Evolutionary conservation across 768 basidiomycete species (phyloP).

Genomic region (Russula abietina): DNA sequence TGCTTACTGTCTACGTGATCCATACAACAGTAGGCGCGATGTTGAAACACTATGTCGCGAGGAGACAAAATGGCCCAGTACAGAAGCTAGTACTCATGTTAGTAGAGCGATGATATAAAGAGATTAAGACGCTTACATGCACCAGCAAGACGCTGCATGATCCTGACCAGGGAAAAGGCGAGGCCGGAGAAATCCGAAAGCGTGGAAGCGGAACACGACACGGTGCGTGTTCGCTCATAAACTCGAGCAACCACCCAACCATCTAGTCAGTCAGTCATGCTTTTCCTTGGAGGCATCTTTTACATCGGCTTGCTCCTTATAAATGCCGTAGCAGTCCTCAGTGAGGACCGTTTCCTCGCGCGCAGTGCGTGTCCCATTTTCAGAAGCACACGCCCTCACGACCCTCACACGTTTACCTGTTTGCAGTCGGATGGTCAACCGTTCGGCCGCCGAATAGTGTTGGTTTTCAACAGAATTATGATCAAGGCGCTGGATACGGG

Average conservation of each 20-base stretch:
- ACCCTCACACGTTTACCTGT: slow-evolving; percentile 21
- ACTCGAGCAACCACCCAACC: slow-evolving; percentile 8
- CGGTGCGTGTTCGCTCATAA: neutral
- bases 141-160: slow-evolving; percentile 3
- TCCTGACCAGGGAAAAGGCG: neutral
- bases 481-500: slow-evolving; percentile 62
- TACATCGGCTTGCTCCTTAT: slow-evolving; percentile 84
- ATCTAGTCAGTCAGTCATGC: slow-evolving; percentile 34
- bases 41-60: slow-evolving; percentile 6
- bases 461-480: slow-evolving; percentile 61
- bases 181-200: slow-evolving; percentile 15
- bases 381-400: slow-evolving; percentile 18
- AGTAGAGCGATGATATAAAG: neutral
- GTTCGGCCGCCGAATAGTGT: slow-evolving; percentile 54
- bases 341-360: slow-evolving; percentile 93
- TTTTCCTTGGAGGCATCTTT: slow-evolving; percentile 65
- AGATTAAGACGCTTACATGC: slow-evolving; percentile 8
- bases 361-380: slow-evolving; percentile 53
- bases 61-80: slow-evolving; percentile 3
- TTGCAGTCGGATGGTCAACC: slow-evolving; percentile 83
- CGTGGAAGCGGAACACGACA: neutral
- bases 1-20: slow-evolving; percentile 24
- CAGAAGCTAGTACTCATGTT: neutral
- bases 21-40: slow-evolving; percentile 12
- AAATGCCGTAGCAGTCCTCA: slow-evolving; percentile 92